These are phyloP conservation scores for Moniliella sp. DNA, from an alignment of 1,284 basidiomycete genomes.

Conservation along the genomic window DNA sequence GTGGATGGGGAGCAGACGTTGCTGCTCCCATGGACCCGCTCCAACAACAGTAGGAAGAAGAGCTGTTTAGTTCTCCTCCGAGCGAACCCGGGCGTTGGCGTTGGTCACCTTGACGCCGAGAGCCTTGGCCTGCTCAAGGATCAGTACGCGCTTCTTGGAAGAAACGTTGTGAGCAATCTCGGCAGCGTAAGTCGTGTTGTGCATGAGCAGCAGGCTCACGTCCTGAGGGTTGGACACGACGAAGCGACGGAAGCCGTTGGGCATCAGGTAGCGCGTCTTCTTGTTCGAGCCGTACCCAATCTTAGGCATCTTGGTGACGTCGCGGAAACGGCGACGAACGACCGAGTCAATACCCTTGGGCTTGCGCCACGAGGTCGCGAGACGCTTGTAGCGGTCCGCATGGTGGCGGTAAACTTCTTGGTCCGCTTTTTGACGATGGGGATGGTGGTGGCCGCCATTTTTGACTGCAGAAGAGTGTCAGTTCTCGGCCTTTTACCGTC, in stretches of 20 bases:
- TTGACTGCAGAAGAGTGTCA: no score
- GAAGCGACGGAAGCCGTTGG: slow-evolving; percentile 32
- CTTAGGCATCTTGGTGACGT: slow-evolving; percentile 26
- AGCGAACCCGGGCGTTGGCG: slow-evolving; percentile 73
- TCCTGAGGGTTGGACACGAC: slow-evolving; percentile 29
- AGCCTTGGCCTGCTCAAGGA: slow-evolving; percentile 50
- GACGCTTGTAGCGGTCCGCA: slow-evolving; percentile 31
- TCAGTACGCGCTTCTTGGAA: slow-evolving; percentile 79
- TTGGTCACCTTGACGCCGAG: slow-evolving; percentile 58
- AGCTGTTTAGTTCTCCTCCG: no score
- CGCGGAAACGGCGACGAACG: slow-evolving; percentile 30
- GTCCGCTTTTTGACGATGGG: slow-evolving; percentile 35
- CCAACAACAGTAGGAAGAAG: no score
- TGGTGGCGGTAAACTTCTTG: slow-evolving; percentile 31
- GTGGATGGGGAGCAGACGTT: no score
- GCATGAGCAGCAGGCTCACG: slow-evolving; percentile 37
- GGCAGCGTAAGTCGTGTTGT: slow-evolving; percentile 88
- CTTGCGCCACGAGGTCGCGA: slow-evolving; percentile 29
- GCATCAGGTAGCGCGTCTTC: slow-evolving; percentile 33
- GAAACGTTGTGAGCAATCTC: slow-evolving; percentile 93
- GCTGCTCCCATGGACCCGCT: no score
- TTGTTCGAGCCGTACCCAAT: slow-evolving; percentile 35
- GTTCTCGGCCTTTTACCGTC: no score
- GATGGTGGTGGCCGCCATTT: slow-evolving; percentile 27
- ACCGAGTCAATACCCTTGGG: slow-evolving; percentile 31